Conservation (phyloP, 2,329 filamentous ascomycete species). For the Calonectria hongkongensis region DNA sequence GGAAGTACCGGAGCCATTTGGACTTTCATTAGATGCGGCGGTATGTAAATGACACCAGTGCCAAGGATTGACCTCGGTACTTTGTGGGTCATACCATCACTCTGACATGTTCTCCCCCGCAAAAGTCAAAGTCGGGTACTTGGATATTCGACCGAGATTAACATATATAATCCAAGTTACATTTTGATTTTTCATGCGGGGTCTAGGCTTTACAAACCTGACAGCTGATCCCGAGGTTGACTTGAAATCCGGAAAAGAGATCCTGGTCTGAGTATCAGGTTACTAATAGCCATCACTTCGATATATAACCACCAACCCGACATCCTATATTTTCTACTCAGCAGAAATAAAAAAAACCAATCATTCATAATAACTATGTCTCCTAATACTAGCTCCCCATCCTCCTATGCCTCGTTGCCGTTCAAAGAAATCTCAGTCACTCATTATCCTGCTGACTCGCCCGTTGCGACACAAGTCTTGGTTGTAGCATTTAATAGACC, state of each 20-base stretch:
- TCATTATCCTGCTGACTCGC: conserved; percentile 19
- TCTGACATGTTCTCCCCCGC: not conserved
- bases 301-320: not conserved
- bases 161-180: not conserved
- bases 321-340: not conserved
- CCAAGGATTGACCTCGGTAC: not conserved
- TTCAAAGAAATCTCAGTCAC: conserved; percentile 30
- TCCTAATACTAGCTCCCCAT: not conserved
- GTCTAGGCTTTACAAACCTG: not conserved
- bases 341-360: not conserved
- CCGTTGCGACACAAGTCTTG: conserved; percentile 59
- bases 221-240: conserved; percentile 19
- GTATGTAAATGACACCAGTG: too few species aligned
- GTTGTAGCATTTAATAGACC: conserved; percentile 72
- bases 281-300: too few species aligned
- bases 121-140: not conserved
- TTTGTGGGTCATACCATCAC: conserved; percentile 8
- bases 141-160: not conserved
- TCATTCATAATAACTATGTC: not conserved
- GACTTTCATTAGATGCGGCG: too few species aligned
- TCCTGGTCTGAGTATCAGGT: not conserved
- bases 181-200: not conserved
- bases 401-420: conserved; percentile 20
- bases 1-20: too few species aligned
- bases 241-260: not conserved